Conservation (phyloP, 768 basidiomycete species). For the Xerocomus brunneocitrinus region DNA sequence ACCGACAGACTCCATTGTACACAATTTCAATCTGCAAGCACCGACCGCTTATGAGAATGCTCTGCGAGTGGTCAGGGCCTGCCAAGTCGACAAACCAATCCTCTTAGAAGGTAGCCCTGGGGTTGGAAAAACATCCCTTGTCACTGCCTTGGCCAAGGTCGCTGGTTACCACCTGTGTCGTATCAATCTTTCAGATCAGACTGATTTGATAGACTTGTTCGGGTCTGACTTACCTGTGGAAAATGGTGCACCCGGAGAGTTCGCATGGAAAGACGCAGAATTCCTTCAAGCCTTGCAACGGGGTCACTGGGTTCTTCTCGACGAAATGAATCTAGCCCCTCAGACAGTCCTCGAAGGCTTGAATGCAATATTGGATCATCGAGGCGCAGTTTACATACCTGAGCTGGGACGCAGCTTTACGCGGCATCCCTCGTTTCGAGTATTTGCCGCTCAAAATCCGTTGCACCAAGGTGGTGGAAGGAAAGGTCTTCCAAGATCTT, state of each 20-base stretch:
- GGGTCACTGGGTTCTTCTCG: constrained; percentile 97
- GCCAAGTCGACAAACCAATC: constrained; percentile 86
- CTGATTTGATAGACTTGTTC: constrained; percentile 92
- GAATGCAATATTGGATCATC: constrained; percentile 93
- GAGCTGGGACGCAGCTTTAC: constrained; percentile 87
- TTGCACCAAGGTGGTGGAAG: constrained; percentile 93
- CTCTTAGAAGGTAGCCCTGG: constrained; percentile 97
- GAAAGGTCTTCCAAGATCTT: constrained; percentile 96
- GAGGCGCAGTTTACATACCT: constrained; percentile 91
- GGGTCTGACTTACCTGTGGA: constrained; percentile 95
- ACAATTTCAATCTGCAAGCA: constrained; percentile 74
- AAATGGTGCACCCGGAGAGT: constrained; percentile 86
- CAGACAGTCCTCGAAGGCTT: constrained; percentile 96
- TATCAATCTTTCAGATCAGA: constrained; percentile 98
- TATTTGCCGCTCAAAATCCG: constrained; percentile 98
- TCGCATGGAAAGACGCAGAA: constrained; percentile 96
- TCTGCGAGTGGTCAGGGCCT: constrained; percentile 83
- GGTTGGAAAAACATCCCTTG: constrained; percentile 93
- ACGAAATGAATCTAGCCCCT: constrained; percentile 98
- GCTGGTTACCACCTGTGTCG: constrained; percentile 78
- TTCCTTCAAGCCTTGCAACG: constrained; percentile 90
- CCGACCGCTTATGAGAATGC: constrained; percentile 89
- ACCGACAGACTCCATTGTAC: constrained; percentile 28
- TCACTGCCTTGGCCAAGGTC: constrained; percentile 79
- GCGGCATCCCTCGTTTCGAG: constrained; percentile 89